A percentile compares a stretch with the other conserved stretches of the same genome.
Conservation (phyloP, 805 yeast species). For the Pichia californica region DNA sequence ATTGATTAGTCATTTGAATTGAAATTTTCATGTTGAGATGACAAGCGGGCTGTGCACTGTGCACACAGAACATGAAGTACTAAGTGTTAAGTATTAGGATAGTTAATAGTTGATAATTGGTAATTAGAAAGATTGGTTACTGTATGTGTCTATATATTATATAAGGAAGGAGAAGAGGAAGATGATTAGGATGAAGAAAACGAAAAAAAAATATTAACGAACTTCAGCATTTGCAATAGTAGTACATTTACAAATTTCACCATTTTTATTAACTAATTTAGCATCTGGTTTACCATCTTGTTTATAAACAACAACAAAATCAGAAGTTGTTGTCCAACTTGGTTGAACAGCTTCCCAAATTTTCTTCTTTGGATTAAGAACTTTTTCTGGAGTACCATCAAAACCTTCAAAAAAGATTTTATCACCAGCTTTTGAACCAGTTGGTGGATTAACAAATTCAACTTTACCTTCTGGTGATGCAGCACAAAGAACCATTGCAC, state of each 20-base stretch:
- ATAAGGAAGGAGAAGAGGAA: too few relatives aligned
- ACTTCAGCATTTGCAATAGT: slow-evolving; percentile 74
- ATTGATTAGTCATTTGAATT: too few relatives aligned
- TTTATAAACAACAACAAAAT: slow-evolving; percentile 72
- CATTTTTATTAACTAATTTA: slow-evolving; percentile 72
- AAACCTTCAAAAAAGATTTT: slow-evolving; percentile 90
- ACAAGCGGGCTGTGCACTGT: too few relatives aligned
- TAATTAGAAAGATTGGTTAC: too few relatives aligned
- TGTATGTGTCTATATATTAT: too few relatives aligned
- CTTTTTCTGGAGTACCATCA: slow-evolving; percentile 84
- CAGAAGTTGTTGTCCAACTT: slow-evolving; percentile 71
- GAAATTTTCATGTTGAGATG: too few relatives aligned
- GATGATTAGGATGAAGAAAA: too few relatives aligned
- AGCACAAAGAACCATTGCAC: slow-evolving; percentile 96
- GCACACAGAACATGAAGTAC: too few relatives aligned
- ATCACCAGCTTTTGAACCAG: slow-evolving; percentile 90
- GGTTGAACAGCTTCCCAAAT: slow-evolving; percentile 96
- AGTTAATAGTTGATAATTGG: too few relatives aligned
- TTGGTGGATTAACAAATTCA: slow-evolving; percentile 94
- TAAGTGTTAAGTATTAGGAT: too few relatives aligned
- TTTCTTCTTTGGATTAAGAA: slow-evolving; percentile 96
- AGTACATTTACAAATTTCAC: slow-evolving; percentile 69
- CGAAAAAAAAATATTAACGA: slow-evolving; percentile 37
- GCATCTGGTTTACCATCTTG: slow-evolving; percentile 67
- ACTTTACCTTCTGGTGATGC: slow-evolving; percentile 63